phyloP scores from a whole-genome alignment of 2,329 filamentous ascomycete species.

The Fusarium proliferatum region DNA sequence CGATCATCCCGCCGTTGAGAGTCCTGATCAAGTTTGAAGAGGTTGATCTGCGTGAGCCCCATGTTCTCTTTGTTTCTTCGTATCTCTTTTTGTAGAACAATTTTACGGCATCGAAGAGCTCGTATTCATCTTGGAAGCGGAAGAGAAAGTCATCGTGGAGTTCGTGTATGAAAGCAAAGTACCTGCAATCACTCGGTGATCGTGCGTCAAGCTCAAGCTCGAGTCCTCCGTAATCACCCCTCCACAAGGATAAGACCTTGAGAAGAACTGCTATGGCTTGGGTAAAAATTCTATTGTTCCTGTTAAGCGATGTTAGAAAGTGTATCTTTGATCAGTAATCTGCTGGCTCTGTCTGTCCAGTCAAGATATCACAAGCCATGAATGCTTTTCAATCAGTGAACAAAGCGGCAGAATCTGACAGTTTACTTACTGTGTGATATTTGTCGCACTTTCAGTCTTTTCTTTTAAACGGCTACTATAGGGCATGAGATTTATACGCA shows the following conservation, averaged over 20 bases:
- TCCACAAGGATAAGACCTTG: constrained; percentile 19
- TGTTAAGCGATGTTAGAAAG: background rate
- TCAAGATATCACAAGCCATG: background rate
- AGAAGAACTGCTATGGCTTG: constrained; percentile 6
- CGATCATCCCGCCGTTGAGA: no score
- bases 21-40: no score
- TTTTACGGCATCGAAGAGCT: background rate
- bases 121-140: background rate
- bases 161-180: background rate
- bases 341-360: background rate
- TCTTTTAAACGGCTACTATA: background rate
- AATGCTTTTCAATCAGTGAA: background rate
- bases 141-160: constrained; percentile 18
- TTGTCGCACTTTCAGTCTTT: constrained; percentile 6
- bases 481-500: constrained; percentile 2
- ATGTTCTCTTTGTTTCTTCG: rapidly evolving
- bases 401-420: background rate
- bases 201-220: constrained; percentile 20
- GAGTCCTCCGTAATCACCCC: constrained; percentile 16
- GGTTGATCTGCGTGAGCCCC: no score
- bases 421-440: background rate
- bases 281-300: constrained; percentile 29
- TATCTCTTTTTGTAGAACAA: background rate
- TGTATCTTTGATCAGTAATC: background rate
- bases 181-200: constrained; percentile 21